Conservation (phyloP, 2,329 filamentous ascomycete species). For the Talaromyces sp. region DNA sequence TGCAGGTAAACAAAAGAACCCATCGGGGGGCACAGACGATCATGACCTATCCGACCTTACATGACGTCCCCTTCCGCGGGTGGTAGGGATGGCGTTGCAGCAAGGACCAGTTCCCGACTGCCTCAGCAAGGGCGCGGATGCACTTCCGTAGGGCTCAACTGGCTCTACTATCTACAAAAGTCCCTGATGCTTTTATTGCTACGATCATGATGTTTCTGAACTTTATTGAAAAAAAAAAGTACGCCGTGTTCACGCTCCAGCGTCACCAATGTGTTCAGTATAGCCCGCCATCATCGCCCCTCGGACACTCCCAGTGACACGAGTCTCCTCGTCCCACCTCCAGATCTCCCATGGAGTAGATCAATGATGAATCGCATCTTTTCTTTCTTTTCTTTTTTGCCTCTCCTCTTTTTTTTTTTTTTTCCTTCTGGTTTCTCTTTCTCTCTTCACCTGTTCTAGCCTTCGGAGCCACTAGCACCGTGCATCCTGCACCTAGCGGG, state of each 20-base stretch:
- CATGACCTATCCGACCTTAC: constrained; percentile 43
- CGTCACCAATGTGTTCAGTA: too few species aligned
- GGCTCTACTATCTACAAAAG: background rate
- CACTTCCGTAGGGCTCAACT: constrained; percentile 12
- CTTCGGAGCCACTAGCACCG: background rate
- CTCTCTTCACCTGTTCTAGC: background rate
- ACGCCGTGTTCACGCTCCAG: too few species aligned
- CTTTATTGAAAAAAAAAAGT: background rate
- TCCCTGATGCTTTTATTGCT: too few species aligned
- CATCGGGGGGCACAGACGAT: constrained; percentile 32
- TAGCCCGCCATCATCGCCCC: too few species aligned
- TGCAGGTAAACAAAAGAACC: constrained; percentile 43
- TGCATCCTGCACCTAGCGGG: constrained; percentile 8
- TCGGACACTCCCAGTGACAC: too few species aligned
- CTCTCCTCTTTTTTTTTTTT: background rate
- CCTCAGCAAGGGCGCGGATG: constrained; percentile 36
- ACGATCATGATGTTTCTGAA: too few species aligned
- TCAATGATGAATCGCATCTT: background rate
- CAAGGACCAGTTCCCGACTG: constrained; percentile 32
- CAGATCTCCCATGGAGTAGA: background rate
- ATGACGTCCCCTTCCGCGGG: constrained; percentile 36
- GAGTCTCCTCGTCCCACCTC: background rate
- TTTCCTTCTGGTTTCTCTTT: background rate
- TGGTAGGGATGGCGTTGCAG: constrained; percentile 34
- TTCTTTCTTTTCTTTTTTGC: background rate